phyloP scores from a whole-genome alignment of 2,329 filamentous ascomycete species.

The Penicillium digitatum region DNA sequence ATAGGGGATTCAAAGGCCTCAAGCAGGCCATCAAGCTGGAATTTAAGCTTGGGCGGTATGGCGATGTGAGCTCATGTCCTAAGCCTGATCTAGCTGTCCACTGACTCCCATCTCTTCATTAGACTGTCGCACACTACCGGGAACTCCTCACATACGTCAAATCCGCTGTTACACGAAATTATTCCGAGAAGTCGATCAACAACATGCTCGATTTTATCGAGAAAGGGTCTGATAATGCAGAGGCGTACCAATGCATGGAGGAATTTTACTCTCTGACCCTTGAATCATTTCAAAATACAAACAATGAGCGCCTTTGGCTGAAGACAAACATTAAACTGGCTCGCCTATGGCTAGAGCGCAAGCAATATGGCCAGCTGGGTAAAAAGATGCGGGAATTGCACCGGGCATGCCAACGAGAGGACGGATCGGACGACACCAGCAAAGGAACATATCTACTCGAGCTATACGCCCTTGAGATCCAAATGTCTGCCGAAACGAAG shows the following conservation, averaged over 20 bases:
- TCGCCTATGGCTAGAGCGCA: slow-evolving; percentile 83
- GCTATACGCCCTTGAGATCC: slow-evolving; percentile 94
- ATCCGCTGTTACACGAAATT: slow-evolving; percentile 93
- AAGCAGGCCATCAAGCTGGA: slow-evolving; percentile 98
- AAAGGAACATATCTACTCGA: slow-evolving; percentile 96
- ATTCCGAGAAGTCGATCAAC: slow-evolving; percentile 98
- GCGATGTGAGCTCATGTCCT: slow-evolving; percentile 57
- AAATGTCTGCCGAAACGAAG: slow-evolving; percentile 95
- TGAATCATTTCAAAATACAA: slow-evolving; percentile 91
- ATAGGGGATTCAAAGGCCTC: slow-evolving; percentile 84
- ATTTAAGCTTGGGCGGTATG: slow-evolving; percentile 85
- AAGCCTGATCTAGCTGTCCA: not conserved
- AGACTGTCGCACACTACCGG: slow-evolving; percentile 89
- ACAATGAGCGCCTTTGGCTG: slow-evolving; percentile 94
- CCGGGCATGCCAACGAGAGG: slow-evolving; percentile 78
- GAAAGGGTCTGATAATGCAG: slow-evolving; percentile 72
- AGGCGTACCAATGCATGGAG: slow-evolving; percentile 79
- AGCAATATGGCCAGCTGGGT: slow-evolving; percentile 74
- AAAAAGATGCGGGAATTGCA: slow-evolving; percentile 87
- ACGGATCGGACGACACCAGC: slow-evolving; percentile 77
- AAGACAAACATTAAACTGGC: slow-evolving; percentile 98
- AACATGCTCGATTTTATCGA: slow-evolving; percentile 98
- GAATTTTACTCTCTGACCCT: slow-evolving; percentile 92
- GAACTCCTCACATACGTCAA: slow-evolving; percentile 97
- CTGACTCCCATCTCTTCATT: slow-evolving; percentile 5